A percentile compares a stretch with the other conserved stretches of the same genome.
phyloP scores from a whole-genome alignment of 257 asterid genomes.

The Nicotiana benthamiana region DNA sequence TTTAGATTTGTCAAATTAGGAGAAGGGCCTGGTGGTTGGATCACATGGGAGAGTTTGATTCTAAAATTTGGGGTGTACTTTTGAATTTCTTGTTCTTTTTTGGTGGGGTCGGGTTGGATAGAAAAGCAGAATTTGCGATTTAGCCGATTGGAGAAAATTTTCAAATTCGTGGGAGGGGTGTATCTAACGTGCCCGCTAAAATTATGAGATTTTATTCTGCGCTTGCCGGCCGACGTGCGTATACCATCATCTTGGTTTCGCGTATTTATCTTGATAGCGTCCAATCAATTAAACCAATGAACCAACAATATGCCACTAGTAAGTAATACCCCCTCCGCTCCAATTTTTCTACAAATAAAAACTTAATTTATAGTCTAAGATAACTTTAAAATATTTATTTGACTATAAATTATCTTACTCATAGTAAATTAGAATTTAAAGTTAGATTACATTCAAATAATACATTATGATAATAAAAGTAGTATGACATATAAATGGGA shows the following conservation, averaged over 20 bases:
- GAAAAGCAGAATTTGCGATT: constrained; percentile 19
- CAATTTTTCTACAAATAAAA: too few relatives aligned
- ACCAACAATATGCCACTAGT: too few relatives aligned
- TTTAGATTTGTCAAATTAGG: constrained; percentile 1
- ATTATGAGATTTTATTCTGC: constrained; percentile 8
- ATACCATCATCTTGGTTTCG: not conserved
- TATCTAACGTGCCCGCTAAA: constrained; percentile 36
- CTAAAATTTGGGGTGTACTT: constrained; percentile 1
- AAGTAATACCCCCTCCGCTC: too few relatives aligned
- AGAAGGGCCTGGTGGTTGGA: constrained; percentile 1
- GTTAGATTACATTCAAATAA: too few relatives aligned
- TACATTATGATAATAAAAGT: too few relatives aligned
- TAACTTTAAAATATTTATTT: too few relatives aligned
- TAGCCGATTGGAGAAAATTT: constrained; percentile 11
- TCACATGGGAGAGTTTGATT: not conserved
- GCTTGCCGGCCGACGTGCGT: not conserved
- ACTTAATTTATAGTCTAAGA: too few relatives aligned
- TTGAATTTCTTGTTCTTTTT: not conserved
- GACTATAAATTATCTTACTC: too few relatives aligned
- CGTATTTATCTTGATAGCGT: too few relatives aligned
- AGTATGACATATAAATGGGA: too few relatives aligned
- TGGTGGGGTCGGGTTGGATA: constrained; percentile 24
- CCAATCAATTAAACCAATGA: too few relatives aligned
- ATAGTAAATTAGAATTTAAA: too few relatives aligned
- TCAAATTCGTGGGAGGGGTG: constrained; percentile 28